A percentile compares a stretch with the other conserved stretches of the same genome.
Evolutionary conservation across 495 filamentous ascomycete species (phyloP).

Genomic region (Talaromyces stipitatus): DNA sequence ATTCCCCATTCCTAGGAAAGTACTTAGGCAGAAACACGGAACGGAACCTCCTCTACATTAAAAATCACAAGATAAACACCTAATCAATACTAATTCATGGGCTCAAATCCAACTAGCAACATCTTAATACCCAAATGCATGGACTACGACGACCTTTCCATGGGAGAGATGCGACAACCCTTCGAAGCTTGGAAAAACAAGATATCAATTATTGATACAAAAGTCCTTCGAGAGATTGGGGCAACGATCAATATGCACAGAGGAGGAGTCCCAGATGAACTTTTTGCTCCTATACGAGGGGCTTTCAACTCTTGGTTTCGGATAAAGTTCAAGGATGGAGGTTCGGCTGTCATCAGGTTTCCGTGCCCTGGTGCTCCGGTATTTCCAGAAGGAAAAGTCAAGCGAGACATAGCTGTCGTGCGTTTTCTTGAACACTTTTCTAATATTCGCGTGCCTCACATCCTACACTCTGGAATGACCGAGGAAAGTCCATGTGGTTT

Average conservation of each 20-base stretch:
- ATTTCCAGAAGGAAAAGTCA: conserved; percentile 30
- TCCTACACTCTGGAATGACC: conserved; percentile 25
- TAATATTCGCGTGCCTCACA: conserved; percentile 29
- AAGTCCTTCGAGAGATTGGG: conserved; percentile 9
- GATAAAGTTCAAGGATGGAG: conserved; percentile 5
- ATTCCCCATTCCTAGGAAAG: too few relatives aligned
- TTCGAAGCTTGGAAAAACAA: conserved; percentile 12
- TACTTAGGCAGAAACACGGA: too few relatives aligned
- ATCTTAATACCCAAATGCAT: conserved; percentile 7
- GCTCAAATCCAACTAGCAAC: too few relatives aligned
- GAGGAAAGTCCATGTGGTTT: conserved; percentile 17
- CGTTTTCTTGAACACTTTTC: conserved; percentile 31
- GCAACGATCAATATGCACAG: conserved; percentile 8
- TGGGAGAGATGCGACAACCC: conserved; percentile 12
- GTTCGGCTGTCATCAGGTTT: conserved; percentile 9
- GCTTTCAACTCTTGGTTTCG: conserved; percentile 11
- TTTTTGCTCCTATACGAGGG: conserved; percentile 13
- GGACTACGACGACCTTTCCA: conserved; percentile 12
- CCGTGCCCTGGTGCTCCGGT: conserved; percentile 11
- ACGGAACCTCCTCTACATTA: too few relatives aligned
- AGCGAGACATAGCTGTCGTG: conserved; percentile 35
- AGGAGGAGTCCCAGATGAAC: conserved; percentile 9
- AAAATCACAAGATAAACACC: too few relatives aligned
- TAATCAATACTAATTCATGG: too few relatives aligned
- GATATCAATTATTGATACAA: conserved; percentile 8